Evolutionary conservation across 1,284 basidiomycete species (phyloP), one percentile per base, ranked within the genome.

Genomic region (Exsudoporus floridanus): DNA sequence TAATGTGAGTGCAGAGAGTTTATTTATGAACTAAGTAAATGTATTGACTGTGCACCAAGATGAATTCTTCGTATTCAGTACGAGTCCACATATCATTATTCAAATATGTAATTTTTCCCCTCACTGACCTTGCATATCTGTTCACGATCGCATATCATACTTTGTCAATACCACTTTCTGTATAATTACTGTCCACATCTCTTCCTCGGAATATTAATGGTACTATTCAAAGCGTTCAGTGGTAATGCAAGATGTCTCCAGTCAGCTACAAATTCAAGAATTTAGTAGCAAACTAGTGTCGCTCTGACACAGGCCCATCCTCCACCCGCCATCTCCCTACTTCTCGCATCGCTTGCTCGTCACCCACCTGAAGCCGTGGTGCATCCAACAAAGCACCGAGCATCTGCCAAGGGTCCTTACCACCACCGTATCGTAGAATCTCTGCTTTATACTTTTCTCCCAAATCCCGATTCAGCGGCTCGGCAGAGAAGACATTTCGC

Each of bases 401-500:
- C 90, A 98, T 94, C 59, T 80, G 74, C 96, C 96, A 99, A 0
- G 96, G 93, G 63, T 98, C 92, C 65, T 81, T 89, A 0, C 92
- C 94, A 1, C 97, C 97, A 1, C 96, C 96, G 64, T 82, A 88
- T 48, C 76, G 77, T 39, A 99, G 66, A 5, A 98, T 78, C 49
- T 90, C 84, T 4, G 69, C 64, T 64, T 93, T 96, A 65, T 90
- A 91, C 67, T 76, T 80, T 63, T 98, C 92, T 0, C 96, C 90
- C 42, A 75, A 77, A 53, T 75, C 79, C 28, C 84, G 73, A 54
- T 78, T 77, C 18, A 94, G 69, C 0, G 90, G 89, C 40, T 86
- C 75, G 1, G 58, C 55, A 2, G 74, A 73, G 64, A 99, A 98
- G 0, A 97, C 75, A 18, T 84, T 78, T 12, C 76, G 72, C 90